A percentile compares a stretch with the other conserved stretches of the same genome.
Conservation (phyloP, 2,329 filamentous ascomycete species). For the Xylariaceae sp. region DNA sequence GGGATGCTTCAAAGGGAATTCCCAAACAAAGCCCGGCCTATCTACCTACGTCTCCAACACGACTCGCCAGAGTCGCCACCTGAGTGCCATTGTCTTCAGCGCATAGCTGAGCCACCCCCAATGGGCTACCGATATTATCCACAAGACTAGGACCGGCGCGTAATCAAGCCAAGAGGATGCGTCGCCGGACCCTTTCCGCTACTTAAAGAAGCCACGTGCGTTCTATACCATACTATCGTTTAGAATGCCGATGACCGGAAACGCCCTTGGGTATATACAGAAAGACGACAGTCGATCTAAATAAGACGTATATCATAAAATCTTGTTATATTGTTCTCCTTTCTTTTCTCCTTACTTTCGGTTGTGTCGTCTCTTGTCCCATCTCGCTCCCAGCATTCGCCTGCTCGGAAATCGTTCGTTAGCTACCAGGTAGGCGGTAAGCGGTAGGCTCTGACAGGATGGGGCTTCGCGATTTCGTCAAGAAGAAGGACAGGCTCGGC, state of each 20-base stretch:
- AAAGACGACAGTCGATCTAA: background rate
- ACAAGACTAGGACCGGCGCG: conserved; percentile 10
- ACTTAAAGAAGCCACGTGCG: background rate
- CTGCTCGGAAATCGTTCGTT: background rate
- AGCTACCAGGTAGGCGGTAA: background rate
- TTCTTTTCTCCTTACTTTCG: background rate
- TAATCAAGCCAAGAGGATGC: conserved; percentile 12
- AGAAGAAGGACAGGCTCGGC: conserved; percentile 46
- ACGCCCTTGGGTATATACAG: background rate
- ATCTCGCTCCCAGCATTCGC: background rate
- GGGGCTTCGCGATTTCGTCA: conserved; percentile 49
- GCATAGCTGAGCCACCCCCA: conserved; percentile 18
- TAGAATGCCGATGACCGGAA: background rate
- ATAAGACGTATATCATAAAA: background rate
- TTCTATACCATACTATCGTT: background rate
- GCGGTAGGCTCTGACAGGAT: conserved; percentile 29
- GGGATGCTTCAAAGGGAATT: too few relatives aligned
- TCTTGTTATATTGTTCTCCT: background rate
- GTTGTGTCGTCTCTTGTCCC: background rate
- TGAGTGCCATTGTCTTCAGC: background rate
- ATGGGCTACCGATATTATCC: background rate
- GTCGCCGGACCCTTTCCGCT: background rate
- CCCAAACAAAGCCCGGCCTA: too few relatives aligned
- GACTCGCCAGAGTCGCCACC: too few relatives aligned
- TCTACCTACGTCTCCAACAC: too few relatives aligned